Evolutionary conservation across 257 asterid genomes (phyloP).

Genomic region (Sherardia arvensis): DNA sequence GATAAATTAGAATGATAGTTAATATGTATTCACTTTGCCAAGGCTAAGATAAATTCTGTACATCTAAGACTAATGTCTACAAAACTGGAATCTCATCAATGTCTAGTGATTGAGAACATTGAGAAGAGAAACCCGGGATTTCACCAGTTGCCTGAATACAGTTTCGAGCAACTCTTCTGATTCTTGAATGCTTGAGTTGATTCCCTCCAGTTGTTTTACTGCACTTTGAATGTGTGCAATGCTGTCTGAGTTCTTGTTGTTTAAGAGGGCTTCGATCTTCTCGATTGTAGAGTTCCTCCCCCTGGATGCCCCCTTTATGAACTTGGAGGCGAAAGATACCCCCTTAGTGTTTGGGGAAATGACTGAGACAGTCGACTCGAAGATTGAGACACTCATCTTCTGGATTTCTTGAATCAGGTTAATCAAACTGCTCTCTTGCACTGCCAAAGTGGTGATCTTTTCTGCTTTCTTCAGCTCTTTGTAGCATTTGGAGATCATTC

Average conservation of each 20-base stretch:
- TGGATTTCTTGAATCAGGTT: conserved; percentile 19
- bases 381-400: conserved; percentile 11
- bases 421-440: background rate
- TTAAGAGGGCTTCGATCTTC: background rate
- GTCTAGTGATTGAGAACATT: conserved; percentile 10
- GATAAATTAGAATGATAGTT: background rate
- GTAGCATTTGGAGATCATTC: conserved; percentile 21
- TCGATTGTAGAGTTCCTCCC: background rate
- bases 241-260: background rate
- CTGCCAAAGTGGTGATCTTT: background rate
- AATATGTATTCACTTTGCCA: background rate
- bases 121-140: conserved; percentile 18
- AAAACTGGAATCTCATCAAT: background rate
- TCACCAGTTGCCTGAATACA: conserved; percentile 8
- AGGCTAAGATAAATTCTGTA: background rate
- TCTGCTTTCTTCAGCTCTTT: conserved; percentile 13
- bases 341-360: conserved; percentile 12
- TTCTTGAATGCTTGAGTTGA: conserved; percentile 13
- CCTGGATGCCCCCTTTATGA: conserved; percentile 1
- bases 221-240: background rate
- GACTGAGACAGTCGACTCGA: conserved; percentile 15
- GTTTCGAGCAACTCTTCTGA: conserved; percentile 7
- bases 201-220: conserved; percentile 1
- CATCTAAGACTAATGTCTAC: background rate
- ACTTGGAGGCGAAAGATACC: conserved; percentile 25